Conservation (phyloP, 2,329 filamentous ascomycete genomes). For the Aspergillus caelatus region DNA sequence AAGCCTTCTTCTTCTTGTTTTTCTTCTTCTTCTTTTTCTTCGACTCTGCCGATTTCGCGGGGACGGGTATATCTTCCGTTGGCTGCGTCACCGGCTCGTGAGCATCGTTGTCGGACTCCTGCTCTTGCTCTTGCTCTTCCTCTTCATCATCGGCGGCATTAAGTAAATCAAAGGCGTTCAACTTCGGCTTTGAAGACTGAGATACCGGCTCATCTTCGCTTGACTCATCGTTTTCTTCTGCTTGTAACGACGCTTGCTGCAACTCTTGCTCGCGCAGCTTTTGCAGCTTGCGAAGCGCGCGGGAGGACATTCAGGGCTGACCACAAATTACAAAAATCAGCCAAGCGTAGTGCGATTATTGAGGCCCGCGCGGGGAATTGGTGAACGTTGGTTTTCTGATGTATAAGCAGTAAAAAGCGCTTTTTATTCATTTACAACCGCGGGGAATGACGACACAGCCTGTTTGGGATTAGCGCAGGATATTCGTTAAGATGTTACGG, state of each 20-base stretch:
- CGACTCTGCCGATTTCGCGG: constrained; percentile 24
- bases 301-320: constrained; percentile 59
- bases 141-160: constrained; percentile 46
- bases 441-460: constrained; percentile 40
- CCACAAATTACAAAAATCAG: too few relatives aligned
- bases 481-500: neutral
- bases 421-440: constrained; percentile 17
- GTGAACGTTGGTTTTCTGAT: neutral
- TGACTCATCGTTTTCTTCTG: constrained; percentile 36
- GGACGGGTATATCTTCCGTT: constrained; percentile 21
- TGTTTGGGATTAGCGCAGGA: constrained; percentile 27
- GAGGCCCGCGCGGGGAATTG: neutral
- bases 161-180: constrained; percentile 59
- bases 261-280: constrained; percentile 62
- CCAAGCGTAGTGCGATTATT: neutral
- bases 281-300: constrained; percentile 67
- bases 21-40: constrained; percentile 61
- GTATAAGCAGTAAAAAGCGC: constrained; percentile 5
- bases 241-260: constrained; percentile 36
- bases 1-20: constrained; percentile 60
- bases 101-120: constrained; percentile 31
- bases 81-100: constrained; percentile 16
- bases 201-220: constrained; percentile 44
- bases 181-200: constrained; percentile 43
- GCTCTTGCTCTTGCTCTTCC: constrained; percentile 40